Evolutionary conservation across 1,139 yeast genomes (phyloP), one percentile per base, ranked within the genome.

Genomic region (Petasospora fabianii): DNA sequence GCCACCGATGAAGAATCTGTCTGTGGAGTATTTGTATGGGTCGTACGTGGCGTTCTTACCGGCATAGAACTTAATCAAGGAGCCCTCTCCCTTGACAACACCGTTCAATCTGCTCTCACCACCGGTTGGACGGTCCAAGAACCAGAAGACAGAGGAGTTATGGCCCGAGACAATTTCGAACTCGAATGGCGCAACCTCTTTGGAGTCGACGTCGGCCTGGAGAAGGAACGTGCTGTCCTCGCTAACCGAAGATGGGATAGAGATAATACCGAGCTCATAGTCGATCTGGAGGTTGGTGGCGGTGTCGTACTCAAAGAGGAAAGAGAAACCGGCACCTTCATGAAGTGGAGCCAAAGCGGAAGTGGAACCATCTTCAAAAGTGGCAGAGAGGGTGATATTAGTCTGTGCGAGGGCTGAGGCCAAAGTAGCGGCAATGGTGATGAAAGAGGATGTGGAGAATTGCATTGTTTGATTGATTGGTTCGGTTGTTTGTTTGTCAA

Each of bases 1-100:
- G 19, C 35, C 42, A 29, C 47, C 49, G 32, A 44, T 40, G 12
- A 34, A 17, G 30, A 18, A 47, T 9, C 21, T n/a, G 12, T 27
- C 9, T n/a, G 32, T 26, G 21, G 41, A 36, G 24, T 38, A 35
- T 11, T 27, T 27, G 35, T 47, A 47, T 26, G 48, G 49, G 34
- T 47, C 51, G 13, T 32, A 24, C 9, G 30, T 33, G 12, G 39
- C 38, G 35, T 40, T 40, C 39, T 42, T 46, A n/a, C 38, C 47
- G 21, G 42, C 48, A 27, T 32, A 38, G 33, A 44, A 46, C 26
- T 32, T 30, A 26, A 33, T 31, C 14, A 24, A 17, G 15, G 30
- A 29, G 16, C 36, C 36, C 20, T 17, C 24, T 12, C 38, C 38
- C 14, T 35, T 30, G 17, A 32, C 15, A 6, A 35, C 33, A 29